A percentile compares a stretch with the other conserved stretches of the same genome.
Evolutionary conservation across 495 filamentous ascomycete species (phyloP).

Genomic region (Wilcoxina mikolae): DNA sequence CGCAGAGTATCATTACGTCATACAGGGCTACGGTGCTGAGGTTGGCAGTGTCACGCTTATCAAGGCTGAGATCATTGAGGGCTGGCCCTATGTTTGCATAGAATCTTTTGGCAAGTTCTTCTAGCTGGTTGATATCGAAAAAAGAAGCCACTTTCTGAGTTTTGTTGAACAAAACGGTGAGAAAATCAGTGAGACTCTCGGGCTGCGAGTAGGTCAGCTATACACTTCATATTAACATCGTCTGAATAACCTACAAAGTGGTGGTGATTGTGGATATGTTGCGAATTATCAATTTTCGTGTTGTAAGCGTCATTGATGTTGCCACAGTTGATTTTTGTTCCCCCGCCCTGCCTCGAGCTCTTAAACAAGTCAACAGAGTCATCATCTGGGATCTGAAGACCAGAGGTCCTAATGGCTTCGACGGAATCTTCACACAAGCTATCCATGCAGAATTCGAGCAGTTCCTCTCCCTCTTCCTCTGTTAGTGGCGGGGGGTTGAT

Average conservation of each 20-base stretch:
- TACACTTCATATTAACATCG: neutral
- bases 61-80: neutral
- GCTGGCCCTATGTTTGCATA: neutral
- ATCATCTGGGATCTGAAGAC: neutral
- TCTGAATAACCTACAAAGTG: neutral
- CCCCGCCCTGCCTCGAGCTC: neutral
- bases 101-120: neutral
- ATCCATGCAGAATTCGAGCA: neutral
- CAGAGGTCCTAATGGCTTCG: neutral
- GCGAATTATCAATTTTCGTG: neutral
- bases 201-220: neutral
- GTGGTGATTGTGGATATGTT: neutral
- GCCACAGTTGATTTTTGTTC: neutral
- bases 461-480: neutral
- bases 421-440: neutral
- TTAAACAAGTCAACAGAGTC: neutral
- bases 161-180: neutral
- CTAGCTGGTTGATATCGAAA: neutral
- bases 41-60: neutral
- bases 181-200: neutral
- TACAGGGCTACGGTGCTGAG: conserved; percentile 17
- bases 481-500: too few species aligned
- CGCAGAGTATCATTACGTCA: conserved; percentile 16
- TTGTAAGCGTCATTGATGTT: neutral
- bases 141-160: neutral